Evolutionary conservation across 1,284 basidiomycete species (phyloP), one percentile per base, ranked within the genome.

Genomic region (Sanghuangporus baumii): DNA sequence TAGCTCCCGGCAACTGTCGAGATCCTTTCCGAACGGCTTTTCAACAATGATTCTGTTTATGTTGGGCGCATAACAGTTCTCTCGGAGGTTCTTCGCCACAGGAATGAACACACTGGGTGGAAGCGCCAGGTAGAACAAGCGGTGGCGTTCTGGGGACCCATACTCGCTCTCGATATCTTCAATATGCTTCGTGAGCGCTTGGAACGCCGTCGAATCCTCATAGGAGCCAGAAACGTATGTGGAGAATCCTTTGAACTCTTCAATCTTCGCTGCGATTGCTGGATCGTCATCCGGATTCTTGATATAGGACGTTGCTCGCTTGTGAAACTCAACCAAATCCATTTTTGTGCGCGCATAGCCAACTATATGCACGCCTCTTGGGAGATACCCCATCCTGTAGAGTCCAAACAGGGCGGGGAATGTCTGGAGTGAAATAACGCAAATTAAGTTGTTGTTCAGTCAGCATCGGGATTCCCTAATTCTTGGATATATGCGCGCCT

Each of bases 311-410:
- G 88, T 89, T 55, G 83, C 82, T 59, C 94, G 89, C 75, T 89
- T 89, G 77, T 91, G 85, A 75, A 91, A 97, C 69, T 96, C 94
- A 41, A 82, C 82, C 55, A 82, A 76, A 75, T 91, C 88, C 94
- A 97, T 96, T 79, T 96, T 96, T 40, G 95, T 95, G 68, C 95
- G 87, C 34, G 95, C 95, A 74, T 98, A 98, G 54, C 95, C 95
- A 64, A 98, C 87, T 75, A 98, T 94, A 76, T 89, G 88, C 68
- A 91, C 82, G 74, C 86, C 90, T 63, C 82, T 81, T 47, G 95
- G 94, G 26, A 98, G 84, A 78, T 88, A 89, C 55, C 84, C 86
- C 69, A 87, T 86, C 69, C 82, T 81, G 81, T 85, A 96, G 68
- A 98, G 87, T 65, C 87, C 88, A 74, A 96, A 97, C 66, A 98